A percentile compares a stretch with the other conserved stretches of the same genome.
Evolutionary conservation across 2,329 filamentous ascomycete species (phyloP).

Genomic region (Xylaria digitata): DNA sequence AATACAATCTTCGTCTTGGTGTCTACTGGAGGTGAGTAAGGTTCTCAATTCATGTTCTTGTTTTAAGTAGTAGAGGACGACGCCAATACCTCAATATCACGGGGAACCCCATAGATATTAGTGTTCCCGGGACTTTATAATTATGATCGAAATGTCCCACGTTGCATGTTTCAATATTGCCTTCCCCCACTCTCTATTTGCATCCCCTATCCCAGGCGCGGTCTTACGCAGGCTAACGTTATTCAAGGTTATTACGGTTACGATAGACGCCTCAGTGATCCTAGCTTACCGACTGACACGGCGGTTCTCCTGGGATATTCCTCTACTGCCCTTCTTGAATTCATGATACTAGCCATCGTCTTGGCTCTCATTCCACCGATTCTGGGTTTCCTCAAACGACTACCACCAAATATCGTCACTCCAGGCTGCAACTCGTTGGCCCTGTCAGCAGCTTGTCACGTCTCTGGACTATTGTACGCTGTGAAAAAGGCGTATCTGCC

Average conservation of each 20-base stretch:
- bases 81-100: not conserved
- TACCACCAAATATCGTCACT: too few relatives aligned
- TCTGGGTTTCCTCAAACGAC: too few relatives aligned
- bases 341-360: not conserved
- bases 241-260: not conserved
- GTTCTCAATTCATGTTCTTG: not conserved
- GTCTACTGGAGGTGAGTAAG: not conserved
- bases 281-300: conserved; percentile 23
- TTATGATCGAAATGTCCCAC: not conserved
- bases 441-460: too few relatives aligned
- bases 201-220: not conserved
- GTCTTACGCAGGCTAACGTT: not conserved
- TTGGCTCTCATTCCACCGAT: not conserved
- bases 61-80: not conserved
- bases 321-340: not conserved
- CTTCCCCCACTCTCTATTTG: too few relatives aligned
- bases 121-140: not conserved
- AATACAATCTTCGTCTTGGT: conserved; percentile 9
- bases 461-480: too few relatives aligned
- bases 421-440: too few relatives aligned
- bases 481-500: too few relatives aligned
- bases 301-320: conserved; percentile 27
- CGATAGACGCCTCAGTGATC: not conserved
- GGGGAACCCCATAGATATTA: not conserved
- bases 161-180: not conserved